Percentiles rank a stretch among this genome's conserved stretches.
Evolutionary conservation across 2,329 filamentous ascomycete genomes (phyloP).

Genomic region (Aspergillus pseudotamarii): DNA sequence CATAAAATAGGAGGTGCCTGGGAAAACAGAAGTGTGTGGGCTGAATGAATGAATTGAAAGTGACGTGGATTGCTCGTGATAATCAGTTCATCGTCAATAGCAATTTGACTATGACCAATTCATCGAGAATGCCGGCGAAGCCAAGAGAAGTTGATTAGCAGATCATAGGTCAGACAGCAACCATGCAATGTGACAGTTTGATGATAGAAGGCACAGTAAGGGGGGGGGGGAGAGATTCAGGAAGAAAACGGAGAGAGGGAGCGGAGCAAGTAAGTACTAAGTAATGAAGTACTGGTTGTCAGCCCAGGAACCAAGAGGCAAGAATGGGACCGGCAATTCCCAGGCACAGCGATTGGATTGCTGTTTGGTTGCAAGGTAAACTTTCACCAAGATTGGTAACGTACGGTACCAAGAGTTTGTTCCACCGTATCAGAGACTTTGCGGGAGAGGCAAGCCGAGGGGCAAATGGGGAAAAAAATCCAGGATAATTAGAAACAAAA

Average conservation of each 20-base stretch:
- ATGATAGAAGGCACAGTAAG: neutral
- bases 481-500: neutral
- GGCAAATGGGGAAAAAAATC: neutral
- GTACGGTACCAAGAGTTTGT: neutral
- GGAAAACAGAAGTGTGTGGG: neutral
- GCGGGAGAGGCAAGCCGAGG: slow-evolving; percentile 3
- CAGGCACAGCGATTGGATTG: neutral
- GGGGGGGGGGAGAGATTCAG: neutral
- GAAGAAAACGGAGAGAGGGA: neutral
- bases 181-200: neutral
- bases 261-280: neutral
- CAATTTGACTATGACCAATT: slow-evolving; percentile 14
- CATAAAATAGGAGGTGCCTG: neutral
- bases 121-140: slow-evolving; percentile 22
- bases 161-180: neutral
- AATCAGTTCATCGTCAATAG: slow-evolving; percentile 22
- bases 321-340: slow-evolving; percentile 1
- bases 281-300: neutral
- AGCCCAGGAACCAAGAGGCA: slow-evolving; percentile 5
- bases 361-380: neutral
- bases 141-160: slow-evolving; percentile 13
- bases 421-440: neutral
- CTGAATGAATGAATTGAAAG: slow-evolving; percentile 10
- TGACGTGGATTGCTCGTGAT: slow-evolving; percentile 23
- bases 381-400: neutral